Conservation (phyloP, 805 yeast genomes). For the Nakazawaea pomicola region DNA sequence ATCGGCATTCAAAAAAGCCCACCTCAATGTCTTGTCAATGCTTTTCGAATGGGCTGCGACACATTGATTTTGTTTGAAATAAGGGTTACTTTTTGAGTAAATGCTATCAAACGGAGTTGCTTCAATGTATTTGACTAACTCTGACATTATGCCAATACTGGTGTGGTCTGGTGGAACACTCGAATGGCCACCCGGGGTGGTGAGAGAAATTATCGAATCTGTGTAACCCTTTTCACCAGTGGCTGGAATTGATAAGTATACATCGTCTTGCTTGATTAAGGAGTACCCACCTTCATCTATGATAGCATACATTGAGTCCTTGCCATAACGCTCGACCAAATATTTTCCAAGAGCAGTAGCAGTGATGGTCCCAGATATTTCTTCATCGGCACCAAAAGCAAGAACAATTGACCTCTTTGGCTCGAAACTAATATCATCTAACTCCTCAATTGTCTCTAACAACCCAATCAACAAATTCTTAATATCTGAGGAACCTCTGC, state of each 20-base stretch:
- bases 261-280: slow-evolving; percentile 34
- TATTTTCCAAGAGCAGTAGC: slow-evolving; percentile 43
- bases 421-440: slow-evolving; percentile 43
- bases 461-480: slow-evolving; percentile 62
- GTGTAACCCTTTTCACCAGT: slow-evolving; percentile 59
- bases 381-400: slow-evolving; percentile 78
- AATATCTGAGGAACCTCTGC: slow-evolving; percentile 72
- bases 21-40: slow-evolving; percentile 22
- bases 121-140: slow-evolving; percentile 51
- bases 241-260: slow-evolving; percentile 48
- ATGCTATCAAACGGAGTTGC: slow-evolving; percentile 43
- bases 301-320: slow-evolving; percentile 49
- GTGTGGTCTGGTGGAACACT: slow-evolving; percentile 78
- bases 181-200: slow-evolving; percentile 78
- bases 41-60: slow-evolving; percentile 44
- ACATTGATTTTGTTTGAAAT: slow-evolving; percentile 57
- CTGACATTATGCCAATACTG: slow-evolving; percentile 63
- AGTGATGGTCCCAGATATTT: slow-evolving; percentile 55
- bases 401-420: slow-evolving; percentile 59
- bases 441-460: slow-evolving; percentile 56
- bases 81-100: slow-evolving; percentile 52
- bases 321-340: slow-evolving; percentile 50
- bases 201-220: slow-evolving; percentile 38
- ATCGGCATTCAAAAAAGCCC: slow-evolving; percentile 31
- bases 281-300: slow-evolving; percentile 67